Base-by-base conservation (phyloP, 306 rosid species). In the Ammopiptanthus mongolicus region DNA sequence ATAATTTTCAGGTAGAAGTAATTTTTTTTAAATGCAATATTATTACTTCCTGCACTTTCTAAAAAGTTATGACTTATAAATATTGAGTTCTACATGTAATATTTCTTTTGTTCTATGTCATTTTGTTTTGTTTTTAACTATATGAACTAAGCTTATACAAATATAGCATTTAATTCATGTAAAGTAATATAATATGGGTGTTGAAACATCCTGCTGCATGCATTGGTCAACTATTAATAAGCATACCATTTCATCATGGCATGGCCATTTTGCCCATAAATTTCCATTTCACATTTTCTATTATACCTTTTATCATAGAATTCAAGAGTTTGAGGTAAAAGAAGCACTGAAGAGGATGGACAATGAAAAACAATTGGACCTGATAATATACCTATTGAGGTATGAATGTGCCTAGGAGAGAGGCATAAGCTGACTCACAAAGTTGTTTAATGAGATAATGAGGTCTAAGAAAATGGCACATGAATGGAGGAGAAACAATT, bases 41-140 rank as follows among this genome's bases (percentile, higher is more conserved):
- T 65, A 6, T 65, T 41, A 59, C 64, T 78, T 23, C 74, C 15
- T 51, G 29, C 71, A 28, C 59, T 37, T 8, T 74, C 76, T 80
- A 37, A 57, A 15, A 73, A 17, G 22, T 44, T 66, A 28, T n/a
- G 61, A 58, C 8, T 56, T 36, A 57, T 17, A 7, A 17, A 37
- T 58, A 37, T 65, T 44, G 21, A 22, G 23, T 34, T 63, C 50
- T 63, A 8, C 25, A 33, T 44, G 25, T 21, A 57, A 36, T 69
- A 4, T 55, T 69, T 50, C 58, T 51, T 44, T 31, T 23, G 18
- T 25, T 68, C 22, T 33, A 11, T 41, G 8, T 21, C 33, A 59
- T 41, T 66, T 37, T 67, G 5, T 44, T 46, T 73, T 60, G 6
- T 29, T 57, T 77, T 63, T 47, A 57, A 12, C 64, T 7, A 31